Evolutionary conservation across 805 yeast genomes (phyloP), one percentile per base, ranked within the genome.

Genomic region (Pachysolen tannophilus): DNA sequence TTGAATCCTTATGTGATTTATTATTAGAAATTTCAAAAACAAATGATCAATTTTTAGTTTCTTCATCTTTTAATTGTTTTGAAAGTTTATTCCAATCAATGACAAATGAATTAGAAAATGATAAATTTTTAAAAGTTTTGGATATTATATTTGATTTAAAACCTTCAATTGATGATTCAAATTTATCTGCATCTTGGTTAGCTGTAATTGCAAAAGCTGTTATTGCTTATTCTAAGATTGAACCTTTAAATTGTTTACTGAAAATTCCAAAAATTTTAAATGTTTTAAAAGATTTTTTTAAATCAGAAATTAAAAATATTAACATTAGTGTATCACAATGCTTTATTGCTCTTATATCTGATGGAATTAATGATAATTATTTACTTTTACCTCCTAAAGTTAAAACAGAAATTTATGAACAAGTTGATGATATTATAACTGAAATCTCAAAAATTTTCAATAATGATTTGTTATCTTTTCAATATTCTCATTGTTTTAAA

Each of bases 111-210:
- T 53, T 61, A 14, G 82, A 82, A 41, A 67, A 72, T 20, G 82
- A 77, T 26, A 79, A 75, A 45, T 80, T 82, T 45, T 53, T 68
- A 9, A 70, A 64, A 36, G 78, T 86, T 8, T 61, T 86, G 40
- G 75, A 81, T 46, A 72, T 83, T 30, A 75, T 92, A 29, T 72
- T 84, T 46, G 82, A 82, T 41, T 66, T 88, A 50, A 79, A 78
- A 45, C 98, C 98, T 4, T 69, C 95, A 1, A 54, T 72, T 16
- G 82, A 79, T 46, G 97, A 92, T 52, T 67, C 80, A 20, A 88
- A 86, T 54, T 68, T 92, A 45, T 86, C 90, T 2, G 95, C 94
- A 10, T 74, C 96, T 9, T 92, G 98, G 98, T 69, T 87, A 31
- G 92, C 94, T 3, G 88, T 84, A 20, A 70, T 84, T 20, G 87